Conservation (phyloP, 352 stramenopile species). For the Globisporangium solare region DNA sequence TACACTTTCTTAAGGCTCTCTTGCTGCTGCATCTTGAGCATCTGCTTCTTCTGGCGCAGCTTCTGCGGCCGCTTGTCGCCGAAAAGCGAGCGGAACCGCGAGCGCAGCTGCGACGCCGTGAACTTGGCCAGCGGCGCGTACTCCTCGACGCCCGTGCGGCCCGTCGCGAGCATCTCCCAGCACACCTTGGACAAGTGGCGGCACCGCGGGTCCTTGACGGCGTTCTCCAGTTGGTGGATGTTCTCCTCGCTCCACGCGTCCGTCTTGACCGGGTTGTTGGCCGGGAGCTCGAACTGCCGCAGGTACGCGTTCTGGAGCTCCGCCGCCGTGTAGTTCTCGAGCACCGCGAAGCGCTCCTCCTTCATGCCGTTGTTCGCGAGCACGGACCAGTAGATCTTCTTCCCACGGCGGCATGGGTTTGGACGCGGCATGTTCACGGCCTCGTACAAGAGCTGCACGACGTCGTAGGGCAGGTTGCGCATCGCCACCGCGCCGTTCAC, state of each 20-base stretch:
- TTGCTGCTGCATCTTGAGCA: slow-evolving; percentile 53
- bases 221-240: slow-evolving; percentile 61
- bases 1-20: slow-evolving; percentile 18
- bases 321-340: slow-evolving; percentile 57
- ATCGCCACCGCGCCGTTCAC: slow-evolving; percentile 16
- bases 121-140: slow-evolving; percentile 72
- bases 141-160: slow-evolving; percentile 65
- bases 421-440: slow-evolving; percentile 64
- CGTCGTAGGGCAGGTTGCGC: slow-evolving; percentile 40
- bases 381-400: slow-evolving; percentile 75
- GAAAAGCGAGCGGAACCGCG: slow-evolving; percentile 71
- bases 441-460: slow-evolving; percentile 62
- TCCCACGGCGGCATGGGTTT: slow-evolving; percentile 66
- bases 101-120: slow-evolving; percentile 68
- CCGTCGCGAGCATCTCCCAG: slow-evolving; percentile 73
- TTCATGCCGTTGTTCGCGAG: slow-evolving; percentile 68
- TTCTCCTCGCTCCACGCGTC: slow-evolving; percentile 69
- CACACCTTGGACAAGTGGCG: slow-evolving; percentile 71
- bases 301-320: slow-evolving; percentile 71
- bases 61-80: slow-evolving; percentile 75
- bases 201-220: slow-evolving; percentile 66
- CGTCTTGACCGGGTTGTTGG: slow-evolving; percentile 38
- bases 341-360: slow-evolving; percentile 45
- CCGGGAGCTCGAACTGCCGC: slow-evolving; percentile 55
- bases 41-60: slow-evolving; percentile 57